Conservation (phyloP, 495 filamentous ascomycete genomes). For the Penicillium goetzii region DNA sequence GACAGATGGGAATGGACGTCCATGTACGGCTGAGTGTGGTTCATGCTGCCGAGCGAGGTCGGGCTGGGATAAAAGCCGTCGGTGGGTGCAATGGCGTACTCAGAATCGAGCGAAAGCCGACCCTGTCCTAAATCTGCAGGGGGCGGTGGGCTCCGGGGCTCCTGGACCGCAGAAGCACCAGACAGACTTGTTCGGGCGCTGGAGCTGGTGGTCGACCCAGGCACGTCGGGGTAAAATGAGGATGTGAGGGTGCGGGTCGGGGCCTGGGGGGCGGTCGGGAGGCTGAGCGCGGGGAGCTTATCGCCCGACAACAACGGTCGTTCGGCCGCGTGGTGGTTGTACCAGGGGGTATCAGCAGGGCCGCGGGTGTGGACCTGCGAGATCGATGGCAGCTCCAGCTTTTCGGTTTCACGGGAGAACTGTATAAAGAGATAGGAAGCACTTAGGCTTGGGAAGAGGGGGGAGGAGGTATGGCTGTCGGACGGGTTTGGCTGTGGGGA, state of each 20-base stretch:
- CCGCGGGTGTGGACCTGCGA: slow-evolving; percentile 90
- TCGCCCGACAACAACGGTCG: slow-evolving; percentile 72
- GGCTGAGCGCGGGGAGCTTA: slow-evolving; percentile 75
- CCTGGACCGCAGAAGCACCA: slow-evolving; percentile 37
- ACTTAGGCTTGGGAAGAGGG: slow-evolving; percentile 72
- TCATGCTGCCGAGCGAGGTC: slow-evolving; percentile 72
- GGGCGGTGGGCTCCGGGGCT: slow-evolving; percentile 41
- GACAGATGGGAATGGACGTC: slow-evolving; percentile 87
- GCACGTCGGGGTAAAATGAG: slow-evolving; percentile 43
- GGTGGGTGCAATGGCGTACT: slow-evolving; percentile 38
- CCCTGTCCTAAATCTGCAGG: slow-evolving; percentile 44
- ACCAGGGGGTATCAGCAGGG: slow-evolving; percentile 76
- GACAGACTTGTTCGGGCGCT: slow-evolving; percentile 48
- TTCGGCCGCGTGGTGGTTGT: slow-evolving; percentile 71
- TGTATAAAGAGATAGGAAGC: slow-evolving; percentile 48
- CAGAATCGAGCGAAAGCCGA: slow-evolving; percentile 47
- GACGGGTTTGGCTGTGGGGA: background rate
- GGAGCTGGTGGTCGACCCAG: slow-evolving; percentile 26
- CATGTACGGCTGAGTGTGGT: slow-evolving; percentile 79
- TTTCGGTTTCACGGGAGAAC: slow-evolving; percentile 74
- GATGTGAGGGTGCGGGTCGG: slow-evolving; percentile 48
- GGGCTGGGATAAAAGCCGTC: slow-evolving; percentile 47
- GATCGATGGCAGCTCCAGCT: slow-evolving; percentile 97
- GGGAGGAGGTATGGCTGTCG: slow-evolving; percentile 3
- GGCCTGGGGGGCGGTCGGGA: slow-evolving; percentile 64